A percentile compares a stretch with the other conserved stretches of the same genome.
Conservation (phyloP, 306 rosid species). For the Heteromeles arbutifolia region DNA sequence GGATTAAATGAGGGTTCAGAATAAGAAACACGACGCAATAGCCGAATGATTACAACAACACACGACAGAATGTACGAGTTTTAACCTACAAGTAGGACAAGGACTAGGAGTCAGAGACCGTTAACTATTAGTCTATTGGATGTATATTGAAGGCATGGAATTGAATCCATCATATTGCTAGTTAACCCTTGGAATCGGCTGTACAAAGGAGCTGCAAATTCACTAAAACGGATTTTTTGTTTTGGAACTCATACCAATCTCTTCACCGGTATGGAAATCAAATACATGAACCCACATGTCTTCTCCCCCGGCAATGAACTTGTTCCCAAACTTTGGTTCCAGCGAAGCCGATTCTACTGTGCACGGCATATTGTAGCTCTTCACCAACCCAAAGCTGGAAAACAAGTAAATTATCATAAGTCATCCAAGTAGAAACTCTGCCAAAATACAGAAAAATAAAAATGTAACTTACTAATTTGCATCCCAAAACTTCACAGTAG, state of each 20-base stretch:
- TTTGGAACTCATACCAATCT: conserved; percentile 55
- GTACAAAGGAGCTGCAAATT: background rate
- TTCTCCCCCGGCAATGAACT: conserved; percentile 96
- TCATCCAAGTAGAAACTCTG: conserved; percentile 9
- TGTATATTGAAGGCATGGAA: background rate
- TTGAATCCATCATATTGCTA: background rate
- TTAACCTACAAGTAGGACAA: background rate
- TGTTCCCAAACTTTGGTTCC: conserved; percentile 91
- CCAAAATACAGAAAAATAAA: background rate
- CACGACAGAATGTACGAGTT: background rate
- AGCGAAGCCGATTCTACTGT: conserved; percentile 86
- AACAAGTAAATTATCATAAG: conserved; percentile 19
- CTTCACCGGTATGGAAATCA: conserved; percentile 92
- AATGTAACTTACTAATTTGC: conserved; percentile 72
- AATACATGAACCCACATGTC: conserved; percentile 95
- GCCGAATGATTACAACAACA: background rate
- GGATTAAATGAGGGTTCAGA: background rate
- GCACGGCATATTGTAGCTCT: conserved; percentile 95
- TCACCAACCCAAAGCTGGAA: conserved; percentile 77
- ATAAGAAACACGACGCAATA: background rate
- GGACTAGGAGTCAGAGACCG: background rate
- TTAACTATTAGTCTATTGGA: background rate
- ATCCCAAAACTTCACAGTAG: conserved; percentile 96
- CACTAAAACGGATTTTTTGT: background rate
- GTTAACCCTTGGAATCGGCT: background rate